Conservation (phyloP, 2,329 filamentous ascomycete genomes). For the Mycosphaerella sp. region DNA sequence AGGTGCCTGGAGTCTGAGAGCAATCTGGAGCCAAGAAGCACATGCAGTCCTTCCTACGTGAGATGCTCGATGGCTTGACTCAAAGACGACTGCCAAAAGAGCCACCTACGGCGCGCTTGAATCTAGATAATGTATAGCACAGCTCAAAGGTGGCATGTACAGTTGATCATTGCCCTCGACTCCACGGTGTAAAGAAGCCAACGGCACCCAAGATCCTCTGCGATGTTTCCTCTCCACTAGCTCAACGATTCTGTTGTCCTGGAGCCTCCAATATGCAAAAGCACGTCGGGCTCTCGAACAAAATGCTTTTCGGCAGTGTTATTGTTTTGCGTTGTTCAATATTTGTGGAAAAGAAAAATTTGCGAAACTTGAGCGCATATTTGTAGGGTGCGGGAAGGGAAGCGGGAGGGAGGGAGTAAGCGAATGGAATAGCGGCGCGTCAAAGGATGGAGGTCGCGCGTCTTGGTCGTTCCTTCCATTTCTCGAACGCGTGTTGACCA, state of each 20-base stretch:
- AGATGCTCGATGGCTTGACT: too few relatives aligned
- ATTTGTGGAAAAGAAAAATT: constrained; percentile 20
- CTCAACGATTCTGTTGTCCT: constrained; percentile 38
- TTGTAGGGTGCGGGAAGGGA: constrained; percentile 1
- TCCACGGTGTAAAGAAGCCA: constrained; percentile 30
- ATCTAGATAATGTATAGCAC: not conserved
- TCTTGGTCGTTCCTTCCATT: not conserved
- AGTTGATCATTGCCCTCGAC: constrained; percentile 37
- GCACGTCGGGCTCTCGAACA: constrained; percentile 34
- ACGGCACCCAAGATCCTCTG: constrained; percentile 38
- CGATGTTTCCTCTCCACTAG: constrained; percentile 32
- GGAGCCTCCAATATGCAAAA: constrained; percentile 31
- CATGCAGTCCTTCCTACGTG: too few relatives aligned
- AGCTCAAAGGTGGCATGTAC: constrained; percentile 23
- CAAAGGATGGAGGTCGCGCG: not conserved
- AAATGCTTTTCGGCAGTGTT: constrained; percentile 39
- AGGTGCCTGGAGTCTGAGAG: too few relatives aligned
- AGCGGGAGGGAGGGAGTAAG: not conserved
- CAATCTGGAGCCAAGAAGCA: too few relatives aligned
- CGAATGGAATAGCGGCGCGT: not conserved
- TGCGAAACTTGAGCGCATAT: constrained; percentile 6
- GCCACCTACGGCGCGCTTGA: too few relatives aligned
- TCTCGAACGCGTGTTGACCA: not conserved
- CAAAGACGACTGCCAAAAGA: too few relatives aligned
- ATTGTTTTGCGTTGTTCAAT: constrained; percentile 35